phyloP scores from a whole-genome alignment of 2,329 filamentous ascomycete species.

The Fusarium sp. region DNA sequence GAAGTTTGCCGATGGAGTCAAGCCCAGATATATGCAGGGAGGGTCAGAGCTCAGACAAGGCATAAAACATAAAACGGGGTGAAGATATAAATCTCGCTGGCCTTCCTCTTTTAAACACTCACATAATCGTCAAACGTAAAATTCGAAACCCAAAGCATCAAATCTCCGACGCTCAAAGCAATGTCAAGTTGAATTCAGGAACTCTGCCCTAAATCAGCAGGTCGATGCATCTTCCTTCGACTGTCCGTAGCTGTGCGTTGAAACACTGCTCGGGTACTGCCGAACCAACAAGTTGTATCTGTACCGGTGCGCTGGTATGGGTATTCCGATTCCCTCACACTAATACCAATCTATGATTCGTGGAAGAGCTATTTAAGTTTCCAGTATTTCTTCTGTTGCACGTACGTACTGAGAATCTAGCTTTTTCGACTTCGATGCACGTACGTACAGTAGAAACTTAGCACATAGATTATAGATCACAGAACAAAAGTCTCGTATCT shows the following conservation, averaged over 20 bases:
- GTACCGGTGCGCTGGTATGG: conserved; percentile 1
- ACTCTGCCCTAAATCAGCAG: neutral
- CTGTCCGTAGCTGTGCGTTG: neutral
- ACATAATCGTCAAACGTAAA: neutral
- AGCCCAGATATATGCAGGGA: neutral
- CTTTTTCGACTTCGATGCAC: neutral
- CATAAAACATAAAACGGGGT: neutral
- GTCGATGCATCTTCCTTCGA: neutral
- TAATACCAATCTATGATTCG: neutral
- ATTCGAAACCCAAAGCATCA: neutral
- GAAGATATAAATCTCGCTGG: neutral
- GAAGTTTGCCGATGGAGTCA: neutral
- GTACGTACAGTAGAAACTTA: neutral
- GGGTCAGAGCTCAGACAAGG: neutral
- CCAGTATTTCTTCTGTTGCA: neutral
- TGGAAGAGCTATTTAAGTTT: neutral
- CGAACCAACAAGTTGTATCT: neutral
- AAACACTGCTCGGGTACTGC: neutral
- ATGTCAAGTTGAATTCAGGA: no score
- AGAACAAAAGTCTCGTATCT: neutral
- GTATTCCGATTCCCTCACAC: neutral
- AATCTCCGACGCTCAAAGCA: neutral
- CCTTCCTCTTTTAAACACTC: neutral
- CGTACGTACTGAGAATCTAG: neutral
- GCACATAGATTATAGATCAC: neutral